Base-by-base conservation (phyloP, 2,329 filamentous ascomycete species). In the Chrysoporthe austroafricana region DNA sequence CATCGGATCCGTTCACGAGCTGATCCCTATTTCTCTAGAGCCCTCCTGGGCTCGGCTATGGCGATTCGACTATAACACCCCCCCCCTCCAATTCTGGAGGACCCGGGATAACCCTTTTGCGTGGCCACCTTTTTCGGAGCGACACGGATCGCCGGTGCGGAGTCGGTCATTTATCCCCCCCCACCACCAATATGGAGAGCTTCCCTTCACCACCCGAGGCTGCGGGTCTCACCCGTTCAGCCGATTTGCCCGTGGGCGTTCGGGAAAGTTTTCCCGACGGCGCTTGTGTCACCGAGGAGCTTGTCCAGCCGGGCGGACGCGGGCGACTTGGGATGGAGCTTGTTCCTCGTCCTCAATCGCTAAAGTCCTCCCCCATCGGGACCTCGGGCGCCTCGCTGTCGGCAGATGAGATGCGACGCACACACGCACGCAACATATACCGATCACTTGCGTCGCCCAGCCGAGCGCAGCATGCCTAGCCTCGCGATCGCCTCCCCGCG, bases 1-100 rank as follows among this genome's bases (percentile, higher is more conserved):
- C 43, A 62, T 59, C 67, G 63, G 67, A 46, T 69, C 52, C 42
- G 54, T 48, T 59, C 60, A 66, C 14, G 59, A 60, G 67, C 64
- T 44, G 63, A 69, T 66, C 63, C 48, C 52, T 66, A 16, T 56
- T 34, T 18, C 14, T 59, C 46, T 62, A 50, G 60, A 50, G 43
- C 43, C 43, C 32, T 44, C 34, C 57, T 54, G 50, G 57, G 39
- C 14, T 16, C n/a, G n/a, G 32, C 52, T 16, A 56, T 63, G 52
- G 66, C 54, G 60, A 52, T 60, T 60, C 11, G 14, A 52, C 44
- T 48, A 8, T 42, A 18, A 42, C 56, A 39, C 61, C 46, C 57
- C 44, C 43, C 54, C 48, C 43, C 57, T 21, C 43, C 43, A 43
- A 36, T 39, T n/a, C 26, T 44, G 56, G 46, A 44, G 66, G 26